phyloP scores from a whole-genome alignment of 2,329 filamentous ascomycete genomes.

The Fusarium xyrophilum region DNA sequence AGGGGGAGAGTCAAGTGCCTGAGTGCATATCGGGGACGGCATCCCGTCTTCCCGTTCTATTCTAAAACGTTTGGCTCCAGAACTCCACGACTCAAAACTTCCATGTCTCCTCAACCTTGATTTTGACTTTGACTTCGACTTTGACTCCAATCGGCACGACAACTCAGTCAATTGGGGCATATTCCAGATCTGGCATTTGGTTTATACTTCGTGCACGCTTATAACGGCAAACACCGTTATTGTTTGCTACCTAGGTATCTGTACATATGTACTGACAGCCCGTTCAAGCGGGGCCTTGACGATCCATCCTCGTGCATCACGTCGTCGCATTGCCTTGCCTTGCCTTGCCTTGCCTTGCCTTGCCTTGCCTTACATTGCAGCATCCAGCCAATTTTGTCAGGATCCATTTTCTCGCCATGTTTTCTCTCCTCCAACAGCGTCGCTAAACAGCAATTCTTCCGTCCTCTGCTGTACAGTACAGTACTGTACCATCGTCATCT shows the following conservation, averaged over 20 bases:
- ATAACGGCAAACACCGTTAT: background rate
- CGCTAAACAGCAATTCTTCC: constrained; percentile 28
- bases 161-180: background rate
- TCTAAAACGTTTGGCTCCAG: constrained; percentile 9
- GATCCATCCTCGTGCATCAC: constrained; percentile 23
- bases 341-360: background rate
- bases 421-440: constrained; percentile 3
- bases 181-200: background rate
- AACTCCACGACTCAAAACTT: constrained; percentile 12
- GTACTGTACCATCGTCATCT: background rate
- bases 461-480: background rate
- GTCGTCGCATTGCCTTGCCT: constrained; percentile 1
- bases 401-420: background rate
- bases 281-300: constrained; percentile 23
- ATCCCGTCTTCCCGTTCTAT: constrained; percentile 2
- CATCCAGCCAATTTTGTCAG: constrained; percentile 5
- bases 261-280: constrained; percentile 10
- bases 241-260: background rate
- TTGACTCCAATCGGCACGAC: background rate
- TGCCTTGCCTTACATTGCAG: background rate
- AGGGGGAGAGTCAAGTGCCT: background rate
- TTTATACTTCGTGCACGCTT: background rate
- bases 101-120: background rate
- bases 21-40: constrained; percentile 8
- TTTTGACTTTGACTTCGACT: background rate